Conservation (phyloP, 208 protist species). For the Leishmania aethiopica region DNA sequence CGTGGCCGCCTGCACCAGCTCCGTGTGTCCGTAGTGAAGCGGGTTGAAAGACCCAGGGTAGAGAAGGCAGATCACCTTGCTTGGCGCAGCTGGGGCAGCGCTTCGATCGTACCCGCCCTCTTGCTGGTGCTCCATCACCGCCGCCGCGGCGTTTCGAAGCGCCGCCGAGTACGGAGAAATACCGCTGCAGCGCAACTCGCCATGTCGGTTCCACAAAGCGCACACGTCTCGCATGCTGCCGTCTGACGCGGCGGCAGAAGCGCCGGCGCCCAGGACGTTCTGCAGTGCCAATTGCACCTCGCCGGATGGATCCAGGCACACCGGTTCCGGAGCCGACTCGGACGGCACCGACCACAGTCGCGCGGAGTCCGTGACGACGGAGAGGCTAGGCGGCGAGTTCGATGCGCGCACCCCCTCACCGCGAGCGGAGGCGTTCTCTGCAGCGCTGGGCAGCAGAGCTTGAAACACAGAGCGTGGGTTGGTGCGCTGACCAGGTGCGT, state of each 20-base stretch:
- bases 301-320: constrained; percentile 10
- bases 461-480: constrained; percentile 9
- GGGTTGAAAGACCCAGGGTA: constrained; percentile 80
- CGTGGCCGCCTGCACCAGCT: constrained; percentile 52
- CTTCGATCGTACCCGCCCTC: neutral
- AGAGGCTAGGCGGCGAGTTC: neutral
- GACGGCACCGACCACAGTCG: constrained; percentile 22
- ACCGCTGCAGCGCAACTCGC: constrained; percentile 40
- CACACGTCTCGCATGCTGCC: constrained; percentile 12
- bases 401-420: neutral
- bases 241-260: neutral
- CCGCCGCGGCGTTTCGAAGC: neutral
- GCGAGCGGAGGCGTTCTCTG: neutral
- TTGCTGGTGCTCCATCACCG: neutral
- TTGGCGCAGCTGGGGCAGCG: neutral
- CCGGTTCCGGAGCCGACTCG: constrained; percentile 4
- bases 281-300: constrained; percentile 10
- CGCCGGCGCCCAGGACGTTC: constrained; percentile 9
- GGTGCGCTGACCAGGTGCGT: neutral
- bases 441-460: constrained; percentile 3
- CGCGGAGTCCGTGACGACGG: neutral
- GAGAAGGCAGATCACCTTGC: constrained; percentile 40
- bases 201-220: constrained; percentile 60
- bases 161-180: constrained; percentile 14
- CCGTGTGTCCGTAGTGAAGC: constrained; percentile 81